Evolutionary conservation across 495 filamentous ascomycete genomes (phyloP), one percentile per base, ranked within the genome.

Genomic region (Echria macrotheca): DNA sequence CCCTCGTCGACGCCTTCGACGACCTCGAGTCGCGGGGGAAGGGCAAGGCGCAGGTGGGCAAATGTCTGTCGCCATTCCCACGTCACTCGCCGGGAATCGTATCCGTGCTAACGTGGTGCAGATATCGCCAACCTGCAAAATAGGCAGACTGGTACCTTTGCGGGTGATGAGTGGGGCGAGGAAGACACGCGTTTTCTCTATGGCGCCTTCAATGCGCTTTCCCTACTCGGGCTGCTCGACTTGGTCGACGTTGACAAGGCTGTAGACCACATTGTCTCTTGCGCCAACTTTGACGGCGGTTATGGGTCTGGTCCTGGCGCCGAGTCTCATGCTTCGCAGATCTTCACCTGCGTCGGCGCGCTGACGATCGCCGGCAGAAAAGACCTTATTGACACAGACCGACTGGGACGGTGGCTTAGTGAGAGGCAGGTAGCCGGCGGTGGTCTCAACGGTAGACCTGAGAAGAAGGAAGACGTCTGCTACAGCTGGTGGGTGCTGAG

Each of bases 401-500:
- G 84, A 35, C 69, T 97, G 2, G 91, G 84, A 1, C 77, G 80
- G 15, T 98, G 93, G 93, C 77, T 98, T 22, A 93, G 89, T 67
- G 93, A 98, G 66, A 74, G 93, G 24, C 93, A 98, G 59, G 71
- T 94, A 11, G 78, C 87, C 7, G 83, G 81, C 19, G 94, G 94
- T 25, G 93, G 93, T 4, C 69, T 98, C 23, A 98, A 97, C 60
- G 93, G 93, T 3, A 77, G 93, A 41, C 93, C 93, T 1, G 94
- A 97, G 69, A 98, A 98, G 71, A 70, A 89, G 44, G 89, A 91
- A 64, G 94, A 98, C 70, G 90, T 95, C 5, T 98, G 93, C 68
- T 98, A 98, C 65, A 94, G 87, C 61, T 98, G 93, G 93, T 98
- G 93, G 93, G 93, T 96, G 19, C 65, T 85, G 46, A 86, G 84